Percentiles rank a stretch among this genome's conserved stretches.
These are phyloP conservation scores for Aspergillus sp. DNA, from an alignment of 2,329 filamentous ascomycete genomes.

Conservation along the genomic window DNA sequence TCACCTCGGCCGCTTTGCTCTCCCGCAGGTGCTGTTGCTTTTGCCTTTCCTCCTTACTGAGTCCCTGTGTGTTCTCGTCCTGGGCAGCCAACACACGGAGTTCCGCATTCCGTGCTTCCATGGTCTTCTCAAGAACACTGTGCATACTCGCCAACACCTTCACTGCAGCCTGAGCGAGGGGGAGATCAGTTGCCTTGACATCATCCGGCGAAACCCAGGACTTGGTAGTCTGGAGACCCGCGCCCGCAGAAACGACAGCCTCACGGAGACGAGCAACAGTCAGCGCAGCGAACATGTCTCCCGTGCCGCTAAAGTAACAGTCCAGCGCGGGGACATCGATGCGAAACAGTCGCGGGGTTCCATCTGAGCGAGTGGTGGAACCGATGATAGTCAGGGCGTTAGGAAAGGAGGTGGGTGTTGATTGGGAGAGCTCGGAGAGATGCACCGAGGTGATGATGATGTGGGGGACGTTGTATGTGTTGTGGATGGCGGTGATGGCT, in stretches of 20 bases:
- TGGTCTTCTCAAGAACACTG: slow-evolving; percentile 66
- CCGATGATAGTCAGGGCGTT: slow-evolving; percentile 67
- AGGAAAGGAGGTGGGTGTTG: slow-evolving; percentile 26
- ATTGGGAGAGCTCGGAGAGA: slow-evolving; percentile 52
- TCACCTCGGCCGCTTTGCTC: slow-evolving; percentile 85
- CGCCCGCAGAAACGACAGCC: slow-evolving; percentile 55
- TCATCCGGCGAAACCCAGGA: slow-evolving; percentile 76
- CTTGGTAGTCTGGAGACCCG: slow-evolving; percentile 47
- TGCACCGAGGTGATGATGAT: slow-evolving; percentile 88
- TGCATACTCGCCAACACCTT: slow-evolving; percentile 94
- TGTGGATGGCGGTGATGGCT: slow-evolving; percentile 74
- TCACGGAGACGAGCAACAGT: slow-evolving; percentile 84
- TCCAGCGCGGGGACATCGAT: slow-evolving; percentile 83
- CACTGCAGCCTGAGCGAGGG: slow-evolving; percentile 76
- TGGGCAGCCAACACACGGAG: slow-evolving; percentile 40
- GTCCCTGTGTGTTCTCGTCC: slow-evolving; percentile 13
- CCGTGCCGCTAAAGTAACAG: slow-evolving; percentile 93
- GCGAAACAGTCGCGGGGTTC: slow-evolving; percentile 75
- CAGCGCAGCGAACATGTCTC: slow-evolving; percentile 96
- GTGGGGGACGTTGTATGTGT: slow-evolving; percentile 72
- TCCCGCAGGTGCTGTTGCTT: slow-evolving; percentile 62
- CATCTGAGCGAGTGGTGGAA: slow-evolving; percentile 61
- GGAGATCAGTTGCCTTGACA: slow-evolving; percentile 65
- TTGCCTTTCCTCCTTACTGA: slow-evolving; percentile 43
- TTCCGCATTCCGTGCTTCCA: slow-evolving; percentile 60